Evolutionary conservation across 495 filamentous ascomycete species (phyloP).

Genomic region (Cercophora sp.): DNA sequence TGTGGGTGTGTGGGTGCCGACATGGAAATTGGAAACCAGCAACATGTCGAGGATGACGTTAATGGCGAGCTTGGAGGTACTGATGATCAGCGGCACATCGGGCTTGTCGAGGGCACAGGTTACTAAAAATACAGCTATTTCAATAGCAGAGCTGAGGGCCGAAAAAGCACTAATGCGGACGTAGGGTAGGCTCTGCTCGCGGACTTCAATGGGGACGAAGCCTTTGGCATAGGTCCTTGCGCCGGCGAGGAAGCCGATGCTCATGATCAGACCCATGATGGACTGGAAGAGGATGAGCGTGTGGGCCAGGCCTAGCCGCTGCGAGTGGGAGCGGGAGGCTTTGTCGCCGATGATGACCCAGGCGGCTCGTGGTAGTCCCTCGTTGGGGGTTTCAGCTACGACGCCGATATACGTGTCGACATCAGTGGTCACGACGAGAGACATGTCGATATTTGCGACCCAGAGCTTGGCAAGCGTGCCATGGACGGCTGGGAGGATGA

Average conservation of each 20-base stretch:
- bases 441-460: slow-evolving; percentile 66
- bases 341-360: slow-evolving; percentile 70
- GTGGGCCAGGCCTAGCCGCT: slow-evolving; percentile 57
- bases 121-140: slow-evolving; percentile 56
- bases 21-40: slow-evolving; percentile 65
- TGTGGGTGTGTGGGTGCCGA: slow-evolving; percentile 49
- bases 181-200: slow-evolving; percentile 56
- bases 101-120: slow-evolving; percentile 69
- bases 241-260: slow-evolving; percentile 54
- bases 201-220: slow-evolving; percentile 61
- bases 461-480: slow-evolving; percentile 67
- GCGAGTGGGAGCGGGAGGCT: slow-evolving; percentile 45
- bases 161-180: slow-evolving; percentile 62
- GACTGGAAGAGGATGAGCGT: slow-evolving; percentile 61
- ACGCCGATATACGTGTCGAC: slow-evolving; percentile 55
- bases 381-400: slow-evolving; percentile 66
- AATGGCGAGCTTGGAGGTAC: slow-evolving; percentile 54
- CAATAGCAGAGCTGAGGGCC: slow-evolving; percentile 58
- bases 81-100: slow-evolving; percentile 69
- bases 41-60: slow-evolving; percentile 70
- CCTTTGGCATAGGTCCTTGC: slow-evolving; percentile 51
- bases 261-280: slow-evolving; percentile 56
- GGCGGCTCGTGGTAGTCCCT: slow-evolving; percentile 65
- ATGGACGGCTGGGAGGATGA: slow-evolving; percentile 66
- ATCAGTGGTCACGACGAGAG: slow-evolving; percentile 65